A percentile compares a stretch with the other conserved stretches of the same genome.
These are phyloP conservation scores for Globisporangium nodosum DNA, from an alignment of 352 stramenopile genomes.

Conservation along the genomic window DNA sequence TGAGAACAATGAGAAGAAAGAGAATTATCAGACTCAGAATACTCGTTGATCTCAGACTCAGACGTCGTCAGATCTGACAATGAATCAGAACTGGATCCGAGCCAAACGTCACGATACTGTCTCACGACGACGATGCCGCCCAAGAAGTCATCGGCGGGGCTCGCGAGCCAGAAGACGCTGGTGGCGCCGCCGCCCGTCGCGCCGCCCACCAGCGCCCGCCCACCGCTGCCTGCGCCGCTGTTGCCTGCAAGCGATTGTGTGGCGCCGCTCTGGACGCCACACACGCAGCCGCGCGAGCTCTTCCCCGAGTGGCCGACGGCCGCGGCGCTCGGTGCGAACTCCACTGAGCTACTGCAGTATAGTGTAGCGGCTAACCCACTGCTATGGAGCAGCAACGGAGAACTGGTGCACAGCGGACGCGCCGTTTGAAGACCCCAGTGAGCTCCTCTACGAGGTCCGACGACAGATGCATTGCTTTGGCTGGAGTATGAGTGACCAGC, in stretches of 20 bases:
- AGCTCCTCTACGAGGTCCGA: not conserved
- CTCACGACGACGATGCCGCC: conserved; percentile 4
- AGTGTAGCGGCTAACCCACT: not conserved
- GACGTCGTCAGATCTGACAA: too few species aligned
- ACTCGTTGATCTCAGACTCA: too few species aligned
- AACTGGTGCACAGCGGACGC: conserved; percentile 40
- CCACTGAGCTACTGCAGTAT: not conserved
- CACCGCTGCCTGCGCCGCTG: conserved; percentile 19
- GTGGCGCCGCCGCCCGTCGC: not conserved
- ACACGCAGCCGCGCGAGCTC: conserved; percentile 23
- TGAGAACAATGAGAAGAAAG: too few species aligned
- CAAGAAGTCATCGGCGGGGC: conserved; percentile 11
- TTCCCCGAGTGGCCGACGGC: conserved; percentile 62
- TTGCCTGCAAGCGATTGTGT: conserved; percentile 29
- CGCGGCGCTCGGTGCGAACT: conserved; percentile 10
- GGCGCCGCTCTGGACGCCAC: conserved; percentile 34
- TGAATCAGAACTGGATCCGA: too few species aligned
- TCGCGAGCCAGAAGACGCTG: conserved; percentile 12
- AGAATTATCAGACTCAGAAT: too few species aligned
- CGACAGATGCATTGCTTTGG: not conserved
- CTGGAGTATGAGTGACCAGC: not conserved
- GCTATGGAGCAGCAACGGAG: conserved; percentile 23
- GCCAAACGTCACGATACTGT: too few species aligned
- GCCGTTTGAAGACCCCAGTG: conserved; percentile 36
- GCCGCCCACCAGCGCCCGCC: conserved; percentile 1